Evolutionary conservation across 2,329 filamentous ascomycete species (phyloP).

Genomic region (Neoscytalidium dimidiatum): DNA sequence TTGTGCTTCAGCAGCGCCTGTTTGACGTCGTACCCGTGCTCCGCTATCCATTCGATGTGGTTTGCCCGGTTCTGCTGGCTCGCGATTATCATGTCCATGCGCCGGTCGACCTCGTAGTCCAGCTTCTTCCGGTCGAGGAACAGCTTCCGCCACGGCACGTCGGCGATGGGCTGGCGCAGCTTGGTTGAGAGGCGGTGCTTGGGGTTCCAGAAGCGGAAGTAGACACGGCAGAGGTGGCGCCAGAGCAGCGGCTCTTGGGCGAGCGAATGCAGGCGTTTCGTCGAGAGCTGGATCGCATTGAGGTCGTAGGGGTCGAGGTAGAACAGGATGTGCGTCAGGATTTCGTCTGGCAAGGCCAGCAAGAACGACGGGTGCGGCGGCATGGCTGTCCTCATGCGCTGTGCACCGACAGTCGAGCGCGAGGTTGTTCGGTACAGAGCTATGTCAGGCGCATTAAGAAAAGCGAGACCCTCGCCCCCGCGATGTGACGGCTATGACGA

Average conservation of each 20-base stretch:
- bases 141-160: slow-evolving; percentile 70
- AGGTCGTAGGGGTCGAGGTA: slow-evolving; percentile 57
- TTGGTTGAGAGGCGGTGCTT: slow-evolving; percentile 36
- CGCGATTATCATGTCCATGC: slow-evolving; percentile 68
- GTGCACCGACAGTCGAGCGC: not conserved
- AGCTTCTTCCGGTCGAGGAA: slow-evolving; percentile 38
- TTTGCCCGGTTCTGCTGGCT: slow-evolving; percentile 69
- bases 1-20: slow-evolving; percentile 74
- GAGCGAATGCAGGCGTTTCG: slow-evolving; percentile 64
- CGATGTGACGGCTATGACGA: slow-evolving; percentile 7
- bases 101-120: slow-evolving; percentile 34
- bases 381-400: not conserved
- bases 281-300: slow-evolving; percentile 59
- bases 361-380: not conserved
- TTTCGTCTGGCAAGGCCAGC: slow-evolving; percentile 71
- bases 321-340: slow-evolving; percentile 76
- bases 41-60: slow-evolving; percentile 70
- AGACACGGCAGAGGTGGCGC: slow-evolving; percentile 69
- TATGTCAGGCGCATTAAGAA: slow-evolving; percentile 5
- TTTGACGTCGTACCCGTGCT: slow-evolving; percentile 82
- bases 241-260: slow-evolving; percentile 76
- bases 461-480: slow-evolving; percentile 6
- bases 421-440: not conserved
- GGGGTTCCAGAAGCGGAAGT: slow-evolving; percentile 75
- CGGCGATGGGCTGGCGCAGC: slow-evolving; percentile 48